phyloP scores from a whole-genome alignment of 805 yeast species.

The Monosporozyma aerobia region DNA sequence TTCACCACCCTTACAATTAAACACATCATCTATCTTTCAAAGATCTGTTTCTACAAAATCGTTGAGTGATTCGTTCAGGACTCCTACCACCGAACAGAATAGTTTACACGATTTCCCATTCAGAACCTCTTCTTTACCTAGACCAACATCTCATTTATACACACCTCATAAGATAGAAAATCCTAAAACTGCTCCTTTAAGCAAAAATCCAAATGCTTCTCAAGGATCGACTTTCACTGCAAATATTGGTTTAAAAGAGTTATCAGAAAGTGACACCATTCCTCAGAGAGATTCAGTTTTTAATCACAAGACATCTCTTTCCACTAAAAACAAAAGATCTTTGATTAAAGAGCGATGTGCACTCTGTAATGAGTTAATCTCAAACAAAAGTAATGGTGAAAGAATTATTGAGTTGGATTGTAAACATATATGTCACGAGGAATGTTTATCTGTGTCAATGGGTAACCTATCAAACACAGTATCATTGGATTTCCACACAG shows the following conservation, averaged over 20 bases:
- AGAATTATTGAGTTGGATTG: conserved; percentile 42
- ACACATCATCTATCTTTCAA: not conserved
- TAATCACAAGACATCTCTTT: not conserved
- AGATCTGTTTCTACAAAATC: not conserved
- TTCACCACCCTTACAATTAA: not conserved
- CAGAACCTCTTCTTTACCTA: conserved; percentile 24
- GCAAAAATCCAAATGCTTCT: not conserved
- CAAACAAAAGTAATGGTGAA: conserved; percentile 37
- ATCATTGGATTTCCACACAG: conserved; percentile 12
- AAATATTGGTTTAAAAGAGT: not conserved
- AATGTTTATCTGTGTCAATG: conserved; percentile 41
- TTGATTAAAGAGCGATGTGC: conserved; percentile 23
- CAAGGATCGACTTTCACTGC: not conserved
- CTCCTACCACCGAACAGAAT: not conserved
- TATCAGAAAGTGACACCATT: not conserved
- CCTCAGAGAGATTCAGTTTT: not conserved
- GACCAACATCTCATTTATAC: conserved; percentile 12
- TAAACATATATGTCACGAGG: conserved; percentile 49
- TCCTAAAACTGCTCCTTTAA: not conserved
- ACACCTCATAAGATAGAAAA: conserved; percentile 9
- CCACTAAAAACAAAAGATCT: conserved; percentile 15
- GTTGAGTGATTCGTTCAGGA: not conserved
- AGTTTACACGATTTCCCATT: conserved; percentile 8
- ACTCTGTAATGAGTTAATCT: conserved; percentile 44
- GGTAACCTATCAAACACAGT: conserved; percentile 12